A percentile compares a stretch with the other conserved stretches of the same genome.
phyloP scores from a whole-genome alignment of 192 early-diverging fungal species.

The Phlyctochytrium arcticum region DNA sequence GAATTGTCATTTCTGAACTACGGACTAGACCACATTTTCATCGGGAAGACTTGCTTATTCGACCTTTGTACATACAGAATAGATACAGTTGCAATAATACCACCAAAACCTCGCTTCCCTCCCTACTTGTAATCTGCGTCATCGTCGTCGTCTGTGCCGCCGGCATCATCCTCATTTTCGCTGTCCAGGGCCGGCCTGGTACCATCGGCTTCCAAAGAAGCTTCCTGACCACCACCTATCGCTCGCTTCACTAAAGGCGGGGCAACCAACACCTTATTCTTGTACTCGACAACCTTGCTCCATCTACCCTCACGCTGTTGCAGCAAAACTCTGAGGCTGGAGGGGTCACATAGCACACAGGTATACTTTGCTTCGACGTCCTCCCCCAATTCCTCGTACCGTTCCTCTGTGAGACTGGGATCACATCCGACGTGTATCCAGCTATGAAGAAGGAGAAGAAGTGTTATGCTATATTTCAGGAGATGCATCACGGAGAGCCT shows the following conservation, averaged over 20 bases:
- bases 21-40: too few relatives aligned
- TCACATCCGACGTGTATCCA: slow-evolving; percentile 57
- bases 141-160: too few relatives aligned
- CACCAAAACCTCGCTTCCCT: too few relatives aligned
- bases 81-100: too few relatives aligned
- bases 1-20: too few relatives aligned
- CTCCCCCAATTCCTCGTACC: slow-evolving; percentile 35
- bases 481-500: neutral
- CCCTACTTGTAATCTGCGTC: too few relatives aligned
- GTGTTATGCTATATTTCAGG: neutral
- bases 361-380: slow-evolving; percentile 35
- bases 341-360: slow-evolving; percentile 43
- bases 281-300: slow-evolving; percentile 20
- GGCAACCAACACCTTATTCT: slow-evolving; percentile 28
- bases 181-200: too few relatives aligned
- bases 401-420: slow-evolving; percentile 33
- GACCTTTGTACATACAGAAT: too few relatives aligned
- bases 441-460: slow-evolving; percentile 17
- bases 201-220: neutral
- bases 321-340: slow-evolving; percentile 14
- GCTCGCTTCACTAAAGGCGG: slow-evolving; percentile 31
- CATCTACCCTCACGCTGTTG: neutral
- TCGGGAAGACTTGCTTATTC: too few relatives aligned
- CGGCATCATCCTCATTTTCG: too few relatives aligned
- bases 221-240: neutral